Evolutionary conservation across 352 stramenopile species (phyloP).

Genomic region (Pythium dissotocum): DNA sequence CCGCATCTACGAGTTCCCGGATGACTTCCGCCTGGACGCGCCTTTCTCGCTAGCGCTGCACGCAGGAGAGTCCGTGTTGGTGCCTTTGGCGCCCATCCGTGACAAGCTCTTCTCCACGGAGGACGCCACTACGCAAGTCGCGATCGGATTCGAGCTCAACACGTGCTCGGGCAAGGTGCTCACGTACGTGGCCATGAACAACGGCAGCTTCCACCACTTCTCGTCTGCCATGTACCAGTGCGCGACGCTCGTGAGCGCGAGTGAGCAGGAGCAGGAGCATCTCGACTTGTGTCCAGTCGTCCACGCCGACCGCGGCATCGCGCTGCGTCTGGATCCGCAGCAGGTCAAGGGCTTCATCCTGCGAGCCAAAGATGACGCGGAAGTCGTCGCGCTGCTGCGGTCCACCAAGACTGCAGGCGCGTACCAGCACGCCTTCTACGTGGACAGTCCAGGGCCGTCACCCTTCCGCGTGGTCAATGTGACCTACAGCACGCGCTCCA

Average conservation of each 20-base stretch:
- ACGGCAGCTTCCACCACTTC: conserved; percentile 21
- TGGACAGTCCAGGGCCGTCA: background rate
- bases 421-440: conserved; percentile 27
- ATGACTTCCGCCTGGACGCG: conserved; percentile 31
- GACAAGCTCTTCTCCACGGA: conserved; percentile 21
- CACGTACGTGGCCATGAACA: conserved; percentile 25
- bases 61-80: conserved; percentile 29
- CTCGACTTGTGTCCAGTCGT: conserved; percentile 35
- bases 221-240: conserved; percentile 40
- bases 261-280: conserved; percentile 11
- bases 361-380: conserved; percentile 19
- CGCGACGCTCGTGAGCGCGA: conserved; percentile 27
- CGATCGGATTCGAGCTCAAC: conserved; percentile 38
- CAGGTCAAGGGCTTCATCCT: conserved; percentile 35
- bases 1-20: conserved; percentile 27
- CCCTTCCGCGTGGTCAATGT: conserved; percentile 17
- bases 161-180: conserved; percentile 30
- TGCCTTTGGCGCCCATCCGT: conserved; percentile 35
- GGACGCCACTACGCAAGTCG: background rate
- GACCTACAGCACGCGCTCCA: conserved; percentile 15
- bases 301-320: conserved; percentile 17
- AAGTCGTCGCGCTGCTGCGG: conserved; percentile 31
- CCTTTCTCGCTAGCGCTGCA: conserved; percentile 31
- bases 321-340: conserved; percentile 23
- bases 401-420: conserved; percentile 31